Percentiles rank a stretch among this genome's conserved stretches.
phyloP scores from a whole-genome alignment of 31 red algal species.

The Porphyra umbilicalis region DNA sequence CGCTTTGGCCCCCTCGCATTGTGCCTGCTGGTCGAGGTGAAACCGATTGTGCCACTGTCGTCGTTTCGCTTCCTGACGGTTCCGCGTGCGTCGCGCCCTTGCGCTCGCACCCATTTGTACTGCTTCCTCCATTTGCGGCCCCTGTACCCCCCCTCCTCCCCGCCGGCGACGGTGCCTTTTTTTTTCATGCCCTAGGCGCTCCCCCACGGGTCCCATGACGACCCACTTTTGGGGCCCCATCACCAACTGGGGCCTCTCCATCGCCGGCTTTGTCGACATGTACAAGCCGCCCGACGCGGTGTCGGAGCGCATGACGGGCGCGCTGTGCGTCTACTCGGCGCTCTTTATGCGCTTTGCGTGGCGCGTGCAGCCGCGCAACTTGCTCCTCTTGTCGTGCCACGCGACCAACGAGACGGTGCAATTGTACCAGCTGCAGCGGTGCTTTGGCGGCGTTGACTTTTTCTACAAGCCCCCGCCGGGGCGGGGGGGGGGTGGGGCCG shows the following conservation, averaged over 20 bases:
- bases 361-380: constrained; percentile 79
- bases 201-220: constrained; percentile 84
- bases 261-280: constrained; percentile 84
- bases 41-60: too few relatives aligned
- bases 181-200: too few relatives aligned
- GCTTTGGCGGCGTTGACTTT: constrained; percentile 79
- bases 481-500: background rate
- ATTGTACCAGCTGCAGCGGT: constrained; percentile 85
- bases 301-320: constrained; percentile 83
- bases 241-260: constrained; percentile 82
- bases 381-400: constrained; percentile 88
- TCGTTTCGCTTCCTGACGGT: too few relatives aligned
- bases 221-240: constrained; percentile 95
- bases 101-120: too few relatives aligned
- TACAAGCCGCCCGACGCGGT: constrained; percentile 82
- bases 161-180: too few relatives aligned
- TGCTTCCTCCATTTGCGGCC: too few relatives aligned
- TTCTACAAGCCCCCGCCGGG: constrained; percentile 41
- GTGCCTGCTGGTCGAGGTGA: too few relatives aligned
- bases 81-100: too few relatives aligned
- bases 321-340: constrained; percentile 72
- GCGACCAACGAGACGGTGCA: constrained; percentile 84
- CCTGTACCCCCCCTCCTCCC: too few relatives aligned
- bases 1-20: too few relatives aligned
- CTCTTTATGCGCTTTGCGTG: constrained; percentile 98